Percentiles rank a stretch among this genome's conserved stretches.
Conservation (phyloP, 2,329 filamentous ascomycete species). For the Orbilia ellipsospora region DNA sequence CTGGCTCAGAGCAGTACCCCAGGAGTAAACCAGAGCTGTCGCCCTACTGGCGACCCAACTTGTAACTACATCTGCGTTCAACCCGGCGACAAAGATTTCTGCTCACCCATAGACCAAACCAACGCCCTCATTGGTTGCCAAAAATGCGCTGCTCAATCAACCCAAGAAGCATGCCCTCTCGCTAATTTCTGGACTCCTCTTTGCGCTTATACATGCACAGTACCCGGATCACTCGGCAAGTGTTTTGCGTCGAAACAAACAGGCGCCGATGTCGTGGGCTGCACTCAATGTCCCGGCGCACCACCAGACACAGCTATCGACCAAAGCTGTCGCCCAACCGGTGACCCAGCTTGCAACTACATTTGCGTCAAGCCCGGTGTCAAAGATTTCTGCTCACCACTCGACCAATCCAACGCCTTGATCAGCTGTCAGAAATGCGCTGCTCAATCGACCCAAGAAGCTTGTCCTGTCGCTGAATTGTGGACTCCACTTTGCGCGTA, state of each 20-base stretch:
- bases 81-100: conserved; percentile 11
- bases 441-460: conserved; percentile 7
- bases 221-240: neutral
- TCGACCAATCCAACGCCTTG: conserved; percentile 11
- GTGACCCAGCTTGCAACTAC: conserved; percentile 4
- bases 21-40: conserved; percentile 3
- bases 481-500: neutral
- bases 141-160: conserved; percentile 1
- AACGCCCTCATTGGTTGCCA: neutral
- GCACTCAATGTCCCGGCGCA: no score
- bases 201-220: conserved; percentile 13
- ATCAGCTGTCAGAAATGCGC: neutral
- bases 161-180: conserved; percentile 7
- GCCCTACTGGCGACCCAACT: conserved; percentile 4
- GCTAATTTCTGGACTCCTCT: conserved; percentile 5
- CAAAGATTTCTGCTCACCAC: conserved; percentile 12
- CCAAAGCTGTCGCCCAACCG: conserved; percentile 9
- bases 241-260: no score
- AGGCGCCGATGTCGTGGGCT: no score
- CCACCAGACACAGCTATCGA: neutral
- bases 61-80: conserved; percentile 8
- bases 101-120: conserved; percentile 3
- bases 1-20: no score
- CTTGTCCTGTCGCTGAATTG: conserved; percentile 7
- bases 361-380: conserved; percentile 3